These are phyloP conservation scores for Limnomonas spitsbergensis DNA, from an alignment of 139 green algal genomes.

Conservation along the genomic window DNA sequence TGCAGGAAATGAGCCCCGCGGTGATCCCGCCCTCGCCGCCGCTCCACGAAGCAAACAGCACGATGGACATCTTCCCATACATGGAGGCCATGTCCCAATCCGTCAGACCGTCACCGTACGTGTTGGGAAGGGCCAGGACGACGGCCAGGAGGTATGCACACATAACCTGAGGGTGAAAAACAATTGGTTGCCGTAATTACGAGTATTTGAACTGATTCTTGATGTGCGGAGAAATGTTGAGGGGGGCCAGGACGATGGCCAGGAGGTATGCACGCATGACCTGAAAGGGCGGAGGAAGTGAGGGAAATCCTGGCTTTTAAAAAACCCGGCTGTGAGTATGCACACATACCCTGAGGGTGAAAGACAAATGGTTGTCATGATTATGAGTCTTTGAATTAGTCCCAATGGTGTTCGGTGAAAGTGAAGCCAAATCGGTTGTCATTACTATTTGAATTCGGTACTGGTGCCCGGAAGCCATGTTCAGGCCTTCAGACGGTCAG, in stretches of 20 bases:
- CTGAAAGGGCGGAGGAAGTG: too few species aligned
- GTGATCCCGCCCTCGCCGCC: constrained; percentile 3
- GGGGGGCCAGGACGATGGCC: not conserved
- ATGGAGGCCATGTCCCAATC: constrained; percentile 19
- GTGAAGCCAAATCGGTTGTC: too few species aligned
- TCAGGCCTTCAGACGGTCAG: too few species aligned
- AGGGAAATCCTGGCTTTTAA: too few species aligned
- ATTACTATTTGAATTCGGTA: too few species aligned
- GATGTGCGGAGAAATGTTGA: too few species aligned
- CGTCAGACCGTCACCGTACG: constrained; percentile 13
- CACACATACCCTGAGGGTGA: not conserved
- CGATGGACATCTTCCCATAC: constrained; percentile 41
- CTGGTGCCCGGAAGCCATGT: too few species aligned
- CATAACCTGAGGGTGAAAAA: constrained; percentile 7
- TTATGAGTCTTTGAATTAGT: too few species aligned
- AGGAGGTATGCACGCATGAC: constrained; percentile 16
- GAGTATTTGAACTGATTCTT: too few species aligned
- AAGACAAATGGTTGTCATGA: not conserved
- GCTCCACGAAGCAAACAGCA: constrained; percentile 36
- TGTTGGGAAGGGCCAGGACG: constrained; percentile 5
- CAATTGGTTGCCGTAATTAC: not conserved
- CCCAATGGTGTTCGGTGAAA: too few species aligned
- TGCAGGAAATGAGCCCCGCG: constrained; percentile 18
- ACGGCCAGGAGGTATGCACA: constrained; percentile 7
- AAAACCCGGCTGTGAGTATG: too few species aligned